Base-by-base conservation (phyloP, 495 filamentous ascomycete species). In the Hyphodiscus hymeniophilus region DNA sequence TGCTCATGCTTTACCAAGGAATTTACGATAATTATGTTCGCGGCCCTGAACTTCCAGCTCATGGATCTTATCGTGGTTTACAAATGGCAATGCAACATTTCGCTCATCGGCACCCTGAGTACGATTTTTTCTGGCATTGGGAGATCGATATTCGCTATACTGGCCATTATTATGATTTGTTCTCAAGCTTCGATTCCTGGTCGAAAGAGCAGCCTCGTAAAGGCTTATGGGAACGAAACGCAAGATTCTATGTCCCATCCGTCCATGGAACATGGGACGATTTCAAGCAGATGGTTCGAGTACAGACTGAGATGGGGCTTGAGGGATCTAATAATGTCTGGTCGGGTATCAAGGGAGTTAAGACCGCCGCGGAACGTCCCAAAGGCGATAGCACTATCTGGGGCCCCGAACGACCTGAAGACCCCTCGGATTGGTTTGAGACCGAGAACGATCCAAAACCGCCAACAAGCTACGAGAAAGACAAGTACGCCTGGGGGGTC, bases 91-190 rank as follows among this genome's bases (percentile, higher is more conserved):
- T 97, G 69, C 92, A 96, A 59, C 83, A 85, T 63, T 98, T 95
- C 58, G 84, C 91, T 13, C 79, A 87, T 54, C 76, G 80, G 33
- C 92, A 98, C 62, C 85, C 87, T 0, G 90, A 96, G 60, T 98
- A 92, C 60, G 94, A 97, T 48, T 87, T 82, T 65, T 85, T 91
- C 66, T 98, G 92, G 92, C 89, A 98, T 58, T 96, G 90, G 89
- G 92, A 98, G 66, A 94, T 97, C 84, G 92, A 98, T 59, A 80
- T 88, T 30, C 82, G 92, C 3, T 95, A 95, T 63, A 95, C 85
- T 0, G 94, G 92, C n/a, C 90, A 98, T 64, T 94, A 84, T 73
- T 92, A 94, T 63, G 84, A 95, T 54, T 70, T 97, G 20, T 85
- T 97, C 59, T 74, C 81, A 55, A 81, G 82, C 57, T 66, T 92